phyloP scores from a whole-genome alignment of 2,329 filamentous ascomycete species.

The Orbilia javanica region DNA sequence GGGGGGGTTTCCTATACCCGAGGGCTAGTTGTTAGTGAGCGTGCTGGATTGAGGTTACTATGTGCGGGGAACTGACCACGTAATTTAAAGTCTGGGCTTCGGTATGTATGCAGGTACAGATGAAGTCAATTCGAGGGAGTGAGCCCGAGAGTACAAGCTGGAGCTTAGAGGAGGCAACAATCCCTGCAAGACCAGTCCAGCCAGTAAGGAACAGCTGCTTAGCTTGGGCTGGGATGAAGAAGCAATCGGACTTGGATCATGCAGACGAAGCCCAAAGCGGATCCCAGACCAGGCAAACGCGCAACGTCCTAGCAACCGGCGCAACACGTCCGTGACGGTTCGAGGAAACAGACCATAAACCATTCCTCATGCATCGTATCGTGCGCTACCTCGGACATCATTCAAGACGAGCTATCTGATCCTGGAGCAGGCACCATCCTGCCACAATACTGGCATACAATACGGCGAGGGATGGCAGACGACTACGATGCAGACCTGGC shows the following conservation, averaged over 20 bases:
- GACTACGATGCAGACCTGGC: constrained; percentile 53
- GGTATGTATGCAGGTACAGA: constrained; percentile 14
- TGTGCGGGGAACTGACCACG: constrained; percentile 36
- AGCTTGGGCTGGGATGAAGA: background rate
- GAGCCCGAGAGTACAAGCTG: constrained; percentile 36
- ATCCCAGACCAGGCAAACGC: constrained; percentile 32
- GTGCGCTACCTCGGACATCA: background rate
- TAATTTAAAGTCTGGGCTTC: constrained; percentile 12
- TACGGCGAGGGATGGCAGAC: constrained; percentile 29
- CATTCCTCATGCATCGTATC: background rate
- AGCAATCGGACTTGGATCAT: constrained; percentile 25
- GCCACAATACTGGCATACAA: background rate
- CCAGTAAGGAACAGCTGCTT: constrained; percentile 13
- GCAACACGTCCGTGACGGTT: constrained; percentile 18
- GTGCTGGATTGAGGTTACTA: background rate
- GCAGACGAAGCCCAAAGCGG: background rate
- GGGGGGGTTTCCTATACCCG: constrained; percentile 9
- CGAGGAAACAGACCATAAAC: background rate
- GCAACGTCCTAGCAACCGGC: constrained; percentile 41
- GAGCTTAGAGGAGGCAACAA: constrained; percentile 23
- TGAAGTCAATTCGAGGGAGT: constrained; percentile 23
- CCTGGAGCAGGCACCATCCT: background rate
- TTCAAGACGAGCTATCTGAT: background rate
- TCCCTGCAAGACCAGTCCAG: constrained; percentile 28
- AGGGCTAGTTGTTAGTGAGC: constrained; percentile 11